Percentiles rank a stretch among this genome's conserved stretches.
Evolutionary conservation across 73 alveolate genomes (phyloP).

Genomic region (Tetrahymena borealis): DNA sequence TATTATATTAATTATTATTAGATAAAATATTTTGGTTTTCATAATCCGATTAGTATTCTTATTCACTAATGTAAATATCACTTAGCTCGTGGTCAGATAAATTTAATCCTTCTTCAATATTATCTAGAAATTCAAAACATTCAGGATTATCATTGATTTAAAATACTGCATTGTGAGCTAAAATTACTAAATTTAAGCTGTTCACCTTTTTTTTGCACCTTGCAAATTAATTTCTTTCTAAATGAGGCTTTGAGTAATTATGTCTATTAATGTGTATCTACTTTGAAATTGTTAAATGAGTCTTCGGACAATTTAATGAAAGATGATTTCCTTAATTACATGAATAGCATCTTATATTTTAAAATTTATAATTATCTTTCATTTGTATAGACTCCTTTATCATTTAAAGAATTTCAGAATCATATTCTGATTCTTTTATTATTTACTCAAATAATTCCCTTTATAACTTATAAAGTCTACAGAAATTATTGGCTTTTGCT

Average conservation of each 20-base stretch:
- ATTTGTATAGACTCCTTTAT: slow-evolving; percentile 37
- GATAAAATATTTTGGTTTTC: too few species aligned
- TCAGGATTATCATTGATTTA: background rate
- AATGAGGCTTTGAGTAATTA: background rate
- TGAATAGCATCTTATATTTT: slow-evolving; percentile 56
- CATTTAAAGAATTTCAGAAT: slow-evolving; percentile 38
- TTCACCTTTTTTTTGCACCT: background rate
- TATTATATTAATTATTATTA: background rate
- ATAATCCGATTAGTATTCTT: background rate
- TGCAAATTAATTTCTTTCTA: background rate
- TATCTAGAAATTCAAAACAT: background rate
- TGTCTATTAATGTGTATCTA: background rate
- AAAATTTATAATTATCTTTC: slow-evolving; percentile 44
- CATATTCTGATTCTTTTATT: background rate
- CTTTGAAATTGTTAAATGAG: background rate
- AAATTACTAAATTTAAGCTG: background rate
- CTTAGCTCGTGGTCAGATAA: background rate
- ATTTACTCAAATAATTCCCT: slow-evolving; percentile 34
- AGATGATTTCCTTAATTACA: slow-evolving; percentile 65
- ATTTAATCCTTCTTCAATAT: background rate
- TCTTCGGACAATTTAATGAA: background rate
- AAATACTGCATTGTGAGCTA: background rate
- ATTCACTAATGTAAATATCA: background rate
- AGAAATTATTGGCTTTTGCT: slow-evolving; percentile 65
- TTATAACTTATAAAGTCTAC: slow-evolving; percentile 50